Base-by-base conservation (phyloP, 2,329 filamentous ascomycete genomes). In the Chaetomiaceae sp. region DNA sequence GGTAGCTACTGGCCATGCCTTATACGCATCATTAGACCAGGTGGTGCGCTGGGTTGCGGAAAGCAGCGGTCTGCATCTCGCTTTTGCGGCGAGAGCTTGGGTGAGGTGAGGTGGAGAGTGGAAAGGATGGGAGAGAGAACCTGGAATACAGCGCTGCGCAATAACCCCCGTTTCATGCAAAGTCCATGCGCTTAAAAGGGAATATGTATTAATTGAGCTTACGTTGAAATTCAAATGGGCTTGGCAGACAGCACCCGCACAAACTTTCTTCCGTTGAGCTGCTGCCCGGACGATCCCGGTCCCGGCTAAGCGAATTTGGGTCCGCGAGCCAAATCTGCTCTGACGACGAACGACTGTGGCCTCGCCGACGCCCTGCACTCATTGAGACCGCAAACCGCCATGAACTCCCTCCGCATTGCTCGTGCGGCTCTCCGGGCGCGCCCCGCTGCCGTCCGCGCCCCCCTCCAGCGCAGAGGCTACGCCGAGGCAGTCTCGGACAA, bases 321-420 rank as follows among this genome's bases (percentile, higher is more conserved):
- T 53, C 49, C 43, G 45, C 5, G 45, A 48, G 63, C 58, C 60
- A 63, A 77, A 77, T 77, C 73, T 69, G 71, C 68, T 67, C 66
- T 33, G 69, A 71, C 70, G 73, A 71, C 71, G 64, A 65, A 63
- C 65, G 66, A 58, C 36, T 43, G 58, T 58, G 59, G 64, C 68
- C 68, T 71, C 71, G 71, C 55, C 73, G 68, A 73, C 77, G 67
- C 67, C 73, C 36, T 53, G 51, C 57, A 67, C 66, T 67, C 74
- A 77, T 76, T 75, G 71, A 69, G 71, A 71, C 67, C 71, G 68
- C 70, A 72, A 68, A 68, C 67, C 78, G 83, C 75, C 77, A 97
- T 97, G 92, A 96, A 90, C 84, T 88, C 90, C 74, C 78, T 96
- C 77, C 90, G 91, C 76, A 80, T 96, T 75, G 89, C 90, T 79